Evolutionary conservation across 768 basidiomycete genomes (phyloP).

Genomic region (Tylopilus balloui): DNA sequence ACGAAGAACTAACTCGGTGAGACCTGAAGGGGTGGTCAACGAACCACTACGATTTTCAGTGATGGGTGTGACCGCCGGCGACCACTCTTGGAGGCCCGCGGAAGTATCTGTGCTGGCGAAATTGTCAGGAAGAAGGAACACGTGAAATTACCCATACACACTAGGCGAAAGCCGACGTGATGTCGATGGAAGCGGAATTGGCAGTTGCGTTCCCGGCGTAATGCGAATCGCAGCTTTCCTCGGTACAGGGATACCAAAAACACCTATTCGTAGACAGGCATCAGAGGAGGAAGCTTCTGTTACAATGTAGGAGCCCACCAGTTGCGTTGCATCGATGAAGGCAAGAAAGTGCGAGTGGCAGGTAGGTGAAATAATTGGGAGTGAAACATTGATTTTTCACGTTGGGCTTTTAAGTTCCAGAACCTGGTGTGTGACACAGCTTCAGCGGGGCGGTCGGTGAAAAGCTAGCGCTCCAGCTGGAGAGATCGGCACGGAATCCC

Average conservation of each 20-base stretch:
- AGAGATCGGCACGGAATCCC: background rate
- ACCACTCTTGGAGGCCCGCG: background rate
- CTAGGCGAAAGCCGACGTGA: background rate
- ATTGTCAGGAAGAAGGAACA: conserved; percentile 3
- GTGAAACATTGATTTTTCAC: background rate
- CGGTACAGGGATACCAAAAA: background rate
- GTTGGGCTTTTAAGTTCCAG: conserved; percentile 9
- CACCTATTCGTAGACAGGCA: conserved; percentile 1
- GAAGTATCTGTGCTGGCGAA: background rate
- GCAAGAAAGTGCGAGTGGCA: background rate
- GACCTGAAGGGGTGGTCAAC: background rate
- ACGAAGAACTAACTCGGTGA: conserved; percentile 11
- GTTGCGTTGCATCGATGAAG: conserved; percentile 8
- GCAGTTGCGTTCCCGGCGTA: background rate
- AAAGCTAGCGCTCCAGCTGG: background rate
- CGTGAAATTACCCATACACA: conserved; percentile 5
- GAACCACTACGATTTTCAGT: background rate
- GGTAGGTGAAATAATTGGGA: background rate
- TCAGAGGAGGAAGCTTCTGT: background rate
- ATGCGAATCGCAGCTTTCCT: background rate
- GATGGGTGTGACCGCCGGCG: background rate
- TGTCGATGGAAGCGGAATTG: background rate
- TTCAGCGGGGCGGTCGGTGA: background rate
- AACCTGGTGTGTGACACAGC: conserved; percentile 12
- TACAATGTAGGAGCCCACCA: conserved; percentile 2